Evolutionary conservation across 495 filamentous ascomycete genomes (phyloP).

Genomic region (Penicillium chermesinum): DNA sequence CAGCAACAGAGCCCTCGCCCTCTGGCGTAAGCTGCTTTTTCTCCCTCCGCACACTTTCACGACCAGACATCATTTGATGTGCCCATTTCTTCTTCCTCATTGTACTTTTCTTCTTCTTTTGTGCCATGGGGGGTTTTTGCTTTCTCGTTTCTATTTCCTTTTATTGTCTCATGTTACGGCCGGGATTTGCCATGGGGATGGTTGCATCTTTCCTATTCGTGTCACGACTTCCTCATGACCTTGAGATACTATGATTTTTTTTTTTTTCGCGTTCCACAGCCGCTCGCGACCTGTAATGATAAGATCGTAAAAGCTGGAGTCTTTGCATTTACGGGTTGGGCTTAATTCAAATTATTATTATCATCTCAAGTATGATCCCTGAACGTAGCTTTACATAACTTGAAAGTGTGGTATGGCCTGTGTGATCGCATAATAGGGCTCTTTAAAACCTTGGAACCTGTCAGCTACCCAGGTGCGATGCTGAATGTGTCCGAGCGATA

Average conservation of each 20-base stretch:
- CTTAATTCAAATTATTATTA: conserved; percentile 20
- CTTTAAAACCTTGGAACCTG: too few relatives aligned
- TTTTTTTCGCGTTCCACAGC: conserved; percentile 20
- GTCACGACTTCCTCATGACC: conserved; percentile 29
- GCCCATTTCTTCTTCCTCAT: conserved; percentile 8
- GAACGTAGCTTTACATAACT: background rate
- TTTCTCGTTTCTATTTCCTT: conserved; percentile 14
- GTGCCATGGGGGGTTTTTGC: conserved; percentile 24
- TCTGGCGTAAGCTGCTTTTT: conserved; percentile 27
- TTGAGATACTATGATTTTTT: conserved; percentile 32
- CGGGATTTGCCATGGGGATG: conserved; percentile 25
- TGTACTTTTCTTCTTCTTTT: conserved; percentile 24
- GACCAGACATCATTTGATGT: conserved; percentile 4
- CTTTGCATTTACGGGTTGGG: conserved; percentile 21
- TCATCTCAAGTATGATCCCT: background rate
- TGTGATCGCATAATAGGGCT: too few relatives aligned
- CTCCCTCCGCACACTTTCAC: conserved; percentile 6
- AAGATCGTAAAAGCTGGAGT: conserved; percentile 38
- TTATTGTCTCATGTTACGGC: conserved; percentile 27
- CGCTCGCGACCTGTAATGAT: conserved; percentile 33
- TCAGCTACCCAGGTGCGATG: too few relatives aligned
- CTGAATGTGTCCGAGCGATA: too few relatives aligned
- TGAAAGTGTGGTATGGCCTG: too few relatives aligned
- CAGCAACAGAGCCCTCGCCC: conserved; percentile 47
- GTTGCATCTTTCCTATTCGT: conserved; percentile 28